phyloP scores from a whole-genome alignment of 495 filamentous ascomycete species.

The Penicillium goetzii region DNA sequence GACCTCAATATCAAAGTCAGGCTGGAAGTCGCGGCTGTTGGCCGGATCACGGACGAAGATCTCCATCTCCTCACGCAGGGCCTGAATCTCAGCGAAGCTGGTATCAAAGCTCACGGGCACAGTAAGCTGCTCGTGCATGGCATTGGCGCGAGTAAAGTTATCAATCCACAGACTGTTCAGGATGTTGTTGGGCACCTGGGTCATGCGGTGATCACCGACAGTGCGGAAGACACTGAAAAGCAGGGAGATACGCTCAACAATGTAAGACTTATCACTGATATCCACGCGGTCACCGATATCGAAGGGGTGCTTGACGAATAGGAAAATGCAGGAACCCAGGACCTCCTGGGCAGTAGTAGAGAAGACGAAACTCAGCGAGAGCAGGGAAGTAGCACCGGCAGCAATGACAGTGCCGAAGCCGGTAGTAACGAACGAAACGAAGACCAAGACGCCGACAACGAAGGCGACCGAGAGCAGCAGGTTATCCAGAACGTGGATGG shows the following conservation, averaged over 20 bases:
- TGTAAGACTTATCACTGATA: conserved; percentile 67
- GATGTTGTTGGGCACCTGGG: conserved; percentile 88
- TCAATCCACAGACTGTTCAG: conserved; percentile 92
- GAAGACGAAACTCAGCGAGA: conserved; percentile 94
- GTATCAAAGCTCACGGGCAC: conserved; percentile 85
- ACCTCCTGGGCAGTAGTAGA: conserved; percentile 90
- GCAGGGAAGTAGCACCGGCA: conserved; percentile 91
- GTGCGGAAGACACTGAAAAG: conserved; percentile 92
- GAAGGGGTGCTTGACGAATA: conserved; percentile 95
- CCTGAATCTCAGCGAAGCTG: conserved; percentile 81
- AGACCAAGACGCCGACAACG: conserved; percentile 81
- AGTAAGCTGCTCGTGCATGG: conserved; percentile 85
- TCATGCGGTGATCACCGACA: conserved; percentile 77
- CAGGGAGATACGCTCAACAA: conserved; percentile 92
- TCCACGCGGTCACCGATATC: conserved; percentile 96
- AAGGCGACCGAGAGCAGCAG: conserved; percentile 78
- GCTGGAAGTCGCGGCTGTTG: conserved; percentile 89
- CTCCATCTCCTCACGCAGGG: conserved; percentile 78
- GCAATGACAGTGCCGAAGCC: conserved; percentile 85
- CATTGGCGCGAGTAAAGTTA: conserved; percentile 85
- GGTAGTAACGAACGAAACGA: conserved; percentile 85
- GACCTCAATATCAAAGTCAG: conserved; percentile 77
- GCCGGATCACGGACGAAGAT: conserved; percentile 82
- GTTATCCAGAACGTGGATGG: conserved; percentile 85
- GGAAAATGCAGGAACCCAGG: conserved; percentile 93